Base-by-base conservation (phyloP, 2,329 filamentous ascomycete species). In the Arthroderma uncinatum region DNA sequence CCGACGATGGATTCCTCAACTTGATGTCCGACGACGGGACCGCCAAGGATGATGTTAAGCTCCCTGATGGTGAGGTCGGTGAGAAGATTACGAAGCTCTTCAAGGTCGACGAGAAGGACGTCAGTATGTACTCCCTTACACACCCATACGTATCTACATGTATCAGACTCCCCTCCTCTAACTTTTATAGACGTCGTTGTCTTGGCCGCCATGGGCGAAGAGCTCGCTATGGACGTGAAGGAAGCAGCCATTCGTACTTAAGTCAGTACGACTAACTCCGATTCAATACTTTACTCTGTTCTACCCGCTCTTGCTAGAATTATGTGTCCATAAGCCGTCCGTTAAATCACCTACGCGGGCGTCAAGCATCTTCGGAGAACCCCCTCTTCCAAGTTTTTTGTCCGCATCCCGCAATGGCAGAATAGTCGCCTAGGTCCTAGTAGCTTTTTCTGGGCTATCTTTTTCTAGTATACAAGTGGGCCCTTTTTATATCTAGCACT, bases 201-300 rank as follows among this genome's bases (percentile, higher is more conserved):
- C 74, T 87, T 95, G 73, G 88, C 89, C 69, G 84, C 93, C 73
- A 98, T 98, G 93, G 88, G 88, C 72, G 92, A 98, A 79, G 88
- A 97, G 82, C 78, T 82, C 68, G 87, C 85, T 71, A 86, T 96
- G 73, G 91, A 96, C 73, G 87, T 85, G 78, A 97, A 97, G 85
- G 91, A 96, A 79, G 89, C 88, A 75, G 84, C 87, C 9, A 53
- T 54, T 54, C 42, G 25, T 16, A n/a, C n/a, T n/a, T 44, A 39
- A 36, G 10, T 33, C 14, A 44, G 25, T 28, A 21, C n/a, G 53
- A 44, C 44, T 4, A 50, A 2, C 14, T 36, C 33, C 9, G 33
- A 53, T 21, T 44, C 10, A 55, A 42, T 40, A 39, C 9, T 55
- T 44, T 44, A 42, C 25, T 6, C 44, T 44, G 12, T 44, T 44